A percentile compares a stretch with the other conserved stretches of the same genome.
Conservation (phyloP, 1,139 yeast genomes). For the Citeromyces siamensis region DNA sequence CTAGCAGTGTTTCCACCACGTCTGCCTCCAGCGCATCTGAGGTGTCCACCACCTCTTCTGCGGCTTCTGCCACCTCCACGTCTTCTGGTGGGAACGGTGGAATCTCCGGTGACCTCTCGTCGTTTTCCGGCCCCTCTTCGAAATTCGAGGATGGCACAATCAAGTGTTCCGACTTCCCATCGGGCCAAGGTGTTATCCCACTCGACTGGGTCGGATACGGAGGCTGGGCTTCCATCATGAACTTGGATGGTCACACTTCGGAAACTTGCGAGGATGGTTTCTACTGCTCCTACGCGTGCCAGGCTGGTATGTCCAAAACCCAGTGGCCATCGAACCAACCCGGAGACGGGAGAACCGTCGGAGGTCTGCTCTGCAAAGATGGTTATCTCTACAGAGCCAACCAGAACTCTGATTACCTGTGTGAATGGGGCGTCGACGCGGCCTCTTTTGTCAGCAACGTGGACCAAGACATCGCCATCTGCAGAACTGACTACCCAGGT, state of each 20-base stretch:
- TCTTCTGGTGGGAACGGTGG: constrained; percentile 24
- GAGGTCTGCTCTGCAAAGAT: constrained; percentile 72
- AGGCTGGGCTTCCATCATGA: constrained; percentile 85
- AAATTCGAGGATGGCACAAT: constrained; percentile 72
- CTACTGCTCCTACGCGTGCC: constrained; percentile 95
- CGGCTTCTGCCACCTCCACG: constrained; percentile 14
- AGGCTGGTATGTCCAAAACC: constrained; percentile 93
- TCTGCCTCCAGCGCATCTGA: constrained; percentile 22
- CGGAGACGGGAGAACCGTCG: constrained; percentile 74
- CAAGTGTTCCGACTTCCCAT: constrained; percentile 71
- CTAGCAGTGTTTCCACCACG: constrained; percentile 12
- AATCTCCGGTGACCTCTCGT: constrained; percentile 41
- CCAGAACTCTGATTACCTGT: constrained; percentile 46
- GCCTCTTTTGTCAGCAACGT: constrained; percentile 62
- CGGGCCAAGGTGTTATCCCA: constrained; percentile 83
- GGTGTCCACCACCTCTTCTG: constrained; percentile 16
- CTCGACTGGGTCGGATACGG: constrained; percentile 73
- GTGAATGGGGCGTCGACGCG: constrained; percentile 71
- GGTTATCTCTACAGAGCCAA: constrained; percentile 78
- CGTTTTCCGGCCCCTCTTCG: constrained; percentile 38
- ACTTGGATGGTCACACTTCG: constrained; percentile 42
- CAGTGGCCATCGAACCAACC: constrained; percentile 93
- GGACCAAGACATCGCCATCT: constrained; percentile 60
- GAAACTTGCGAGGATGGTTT: constrained; percentile 76
- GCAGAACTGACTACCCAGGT: constrained; percentile 99